Percentiles rank a stretch among this genome's conserved stretches.
phyloP scores from a whole-genome alignment of 2,329 filamentous ascomycete species.

The Simplicillium sp. region DNA sequence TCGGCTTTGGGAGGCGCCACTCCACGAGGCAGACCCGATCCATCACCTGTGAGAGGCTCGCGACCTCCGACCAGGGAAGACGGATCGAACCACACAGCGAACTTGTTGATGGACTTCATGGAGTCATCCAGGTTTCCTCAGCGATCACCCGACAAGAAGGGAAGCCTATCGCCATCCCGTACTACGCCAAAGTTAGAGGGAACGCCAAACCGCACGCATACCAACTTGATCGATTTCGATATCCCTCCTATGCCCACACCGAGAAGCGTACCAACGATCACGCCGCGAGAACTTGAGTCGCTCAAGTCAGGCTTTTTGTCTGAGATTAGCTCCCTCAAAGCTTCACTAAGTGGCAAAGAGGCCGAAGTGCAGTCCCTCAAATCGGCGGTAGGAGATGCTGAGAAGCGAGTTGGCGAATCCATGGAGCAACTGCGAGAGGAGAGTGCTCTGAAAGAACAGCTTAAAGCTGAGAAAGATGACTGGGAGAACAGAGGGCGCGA shows the following conservation, averaged over 20 bases:
- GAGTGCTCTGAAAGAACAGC: constrained; percentile 56
- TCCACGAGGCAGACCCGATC: constrained; percentile 20
- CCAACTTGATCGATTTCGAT: constrained; percentile 66
- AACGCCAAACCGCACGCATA: constrained; percentile 45
- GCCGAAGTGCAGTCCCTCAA: constrained; percentile 85
- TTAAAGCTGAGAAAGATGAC: constrained; percentile 64
- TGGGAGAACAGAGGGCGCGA: constrained; percentile 83
- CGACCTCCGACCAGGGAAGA: constrained; percentile 24
- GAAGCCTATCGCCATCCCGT: constrained; percentile 19
- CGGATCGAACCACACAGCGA: constrained; percentile 54
- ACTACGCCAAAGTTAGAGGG: constrained; percentile 19
- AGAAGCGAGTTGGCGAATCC: constrained; percentile 81
- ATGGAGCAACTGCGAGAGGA: constrained; percentile 78
- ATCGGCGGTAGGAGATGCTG: constrained; percentile 78
- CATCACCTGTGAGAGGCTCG: constrained; percentile 23
- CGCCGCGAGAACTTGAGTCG: constrained; percentile 83
- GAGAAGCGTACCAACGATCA: constrained; percentile 81
- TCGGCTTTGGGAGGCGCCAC: constrained; percentile 28
- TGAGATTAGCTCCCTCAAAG: constrained; percentile 89
- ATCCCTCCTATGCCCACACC: constrained; percentile 91
- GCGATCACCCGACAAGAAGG: constrained; percentile 36
- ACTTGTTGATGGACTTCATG: constrained; percentile 79
- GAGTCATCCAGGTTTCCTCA: constrained; percentile 52
- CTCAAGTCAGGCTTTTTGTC: constrained; percentile 86
- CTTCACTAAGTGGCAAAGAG: constrained; percentile 84